Base-by-base conservation (phyloP, 176 grass and related monocot genomes). In the Aegilops speltoides region DNA sequence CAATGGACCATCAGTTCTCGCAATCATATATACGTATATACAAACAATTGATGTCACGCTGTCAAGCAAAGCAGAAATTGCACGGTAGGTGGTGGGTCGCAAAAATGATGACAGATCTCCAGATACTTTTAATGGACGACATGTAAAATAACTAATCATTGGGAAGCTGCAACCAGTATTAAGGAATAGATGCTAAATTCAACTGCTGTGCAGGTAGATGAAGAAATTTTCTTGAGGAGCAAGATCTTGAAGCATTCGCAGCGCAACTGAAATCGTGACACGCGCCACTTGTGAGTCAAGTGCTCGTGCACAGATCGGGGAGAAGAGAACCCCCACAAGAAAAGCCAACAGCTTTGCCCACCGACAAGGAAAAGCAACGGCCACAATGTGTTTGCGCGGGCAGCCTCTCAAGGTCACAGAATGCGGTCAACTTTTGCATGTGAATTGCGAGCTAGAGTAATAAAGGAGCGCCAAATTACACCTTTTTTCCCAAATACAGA, bases 331-430 rank as follows among this genome's bases (percentile, higher is more conserved):
- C 82, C 82, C 64, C 72, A 66, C 19, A 86, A 86, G 72, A 82
- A 88, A 91, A 88, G 46, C 78, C 82, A 86, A 65, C 72, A 86
- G 41, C 52, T 73, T 82, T 88, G 82, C 24, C 71, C 90, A 88
- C 78, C 86, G 86, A 91, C 82, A 91, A 36, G 38, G 60, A 65
- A 88, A 88, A 23, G 78, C 73, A 56, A 68, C 60, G 54, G 77
- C 52, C 64, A 22, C 37, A 52, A 26, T 63, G 85, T 23, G 26
- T 84, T 70, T 76, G 76, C 48, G 36, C 5, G 23, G 78, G 25
- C 32, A 54, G 82, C 64, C 29, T 77, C 52, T 72, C 64, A 32
- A 82, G 31, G 70, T 32, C 40, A 77, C 81, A 81, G 46, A 64
- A 77, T 10, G 77, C 25, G 40, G 71, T 45, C 86, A 91, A 78